A percentile compares a stretch with the other conserved stretches of the same genome.
These are phyloP conservation scores for Fusarium agapanthi DNA, from an alignment of 2,329 filamentous ascomycete species.

Conservation along the genomic window DNA sequence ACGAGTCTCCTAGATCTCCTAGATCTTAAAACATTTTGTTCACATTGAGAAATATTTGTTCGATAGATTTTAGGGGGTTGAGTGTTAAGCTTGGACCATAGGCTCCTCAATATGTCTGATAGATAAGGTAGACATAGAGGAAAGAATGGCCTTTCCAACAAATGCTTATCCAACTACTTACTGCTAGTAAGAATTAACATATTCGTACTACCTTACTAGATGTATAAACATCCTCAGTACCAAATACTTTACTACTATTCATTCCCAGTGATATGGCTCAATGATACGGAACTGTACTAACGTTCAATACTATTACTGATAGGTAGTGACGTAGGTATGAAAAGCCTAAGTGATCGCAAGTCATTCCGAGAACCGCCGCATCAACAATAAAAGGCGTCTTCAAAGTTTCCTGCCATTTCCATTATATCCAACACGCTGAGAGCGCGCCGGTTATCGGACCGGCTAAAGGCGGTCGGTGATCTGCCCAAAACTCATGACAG, in stretches of 20 bases:
- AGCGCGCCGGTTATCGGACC: constrained; percentile 10
- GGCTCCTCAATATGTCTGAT: no score
- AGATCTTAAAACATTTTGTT: neutral
- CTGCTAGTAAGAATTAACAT: neutral
- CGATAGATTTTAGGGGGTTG: neutral
- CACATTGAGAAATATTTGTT: neutral
- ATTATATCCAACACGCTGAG: neutral
- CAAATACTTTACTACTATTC: neutral
- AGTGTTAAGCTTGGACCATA: neutral
- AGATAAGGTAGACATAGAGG: neutral
- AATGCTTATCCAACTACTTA: neutral
- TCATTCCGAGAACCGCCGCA: neutral
- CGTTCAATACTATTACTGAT: neutral
- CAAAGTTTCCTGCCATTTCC: neutral
- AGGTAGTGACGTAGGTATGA: neutral
- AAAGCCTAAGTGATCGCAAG: neutral
- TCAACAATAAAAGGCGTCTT: neutral
- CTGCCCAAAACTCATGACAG: neutral
- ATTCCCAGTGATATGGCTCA: neutral
- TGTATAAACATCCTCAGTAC: neutral
- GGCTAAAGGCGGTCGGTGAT: neutral
- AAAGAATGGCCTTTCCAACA: neutral
- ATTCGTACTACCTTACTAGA: neutral
- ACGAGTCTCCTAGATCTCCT: neutral
- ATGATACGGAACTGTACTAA: neutral